These are phyloP conservation scores for Fusarium nygamai DNA, from an alignment of 2,329 filamentous ascomycete genomes.

Conservation along the genomic window DNA sequence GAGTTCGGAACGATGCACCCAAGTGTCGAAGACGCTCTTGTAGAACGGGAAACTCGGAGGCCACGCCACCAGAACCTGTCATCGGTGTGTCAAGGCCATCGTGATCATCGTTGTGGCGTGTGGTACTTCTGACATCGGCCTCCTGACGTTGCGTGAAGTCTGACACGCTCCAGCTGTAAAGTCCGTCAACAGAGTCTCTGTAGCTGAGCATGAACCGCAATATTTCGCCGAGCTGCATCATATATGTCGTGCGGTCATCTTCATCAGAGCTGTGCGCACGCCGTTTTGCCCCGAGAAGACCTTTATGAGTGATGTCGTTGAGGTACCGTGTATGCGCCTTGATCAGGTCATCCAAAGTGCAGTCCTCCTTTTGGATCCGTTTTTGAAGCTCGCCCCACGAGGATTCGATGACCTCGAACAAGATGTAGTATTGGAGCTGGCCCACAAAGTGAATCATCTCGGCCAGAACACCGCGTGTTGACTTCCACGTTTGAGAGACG, in stretches of 20 bases:
- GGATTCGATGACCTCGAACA: constrained; percentile 97
- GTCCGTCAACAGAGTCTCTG: constrained; percentile 89
- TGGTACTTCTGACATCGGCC: constrained; percentile 77
- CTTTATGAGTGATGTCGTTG: constrained; percentile 94
- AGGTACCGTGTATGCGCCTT: constrained; percentile 91
- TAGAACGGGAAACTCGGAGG: constrained; percentile 75
- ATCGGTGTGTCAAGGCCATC: constrained; percentile 28
- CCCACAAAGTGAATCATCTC: constrained; percentile 99
- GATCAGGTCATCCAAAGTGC: constrained; percentile 95
- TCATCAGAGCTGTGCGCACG: constrained; percentile 57
- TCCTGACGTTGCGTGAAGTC: constrained; percentile 95
- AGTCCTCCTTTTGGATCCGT: constrained; percentile 83
- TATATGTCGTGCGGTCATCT: constrained; percentile 81
- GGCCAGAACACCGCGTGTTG: constrained; percentile 84
- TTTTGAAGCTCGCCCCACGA: constrained; percentile 92
- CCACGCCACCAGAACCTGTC: constrained; percentile 63
- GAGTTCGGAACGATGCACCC: constrained; percentile 77
- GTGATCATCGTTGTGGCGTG: constrained; percentile 49
- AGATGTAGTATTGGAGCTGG: constrained; percentile 97
- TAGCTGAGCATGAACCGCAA: constrained; percentile 94
- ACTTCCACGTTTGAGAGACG: constrained; percentile 86
- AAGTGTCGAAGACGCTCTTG: constrained; percentile 78
- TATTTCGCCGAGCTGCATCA: constrained; percentile 90
- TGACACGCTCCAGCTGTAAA: constrained; percentile 94
- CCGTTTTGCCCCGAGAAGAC: constrained; percentile 80